Conservation (phyloP, 2,329 filamentous ascomycete species). For the Alternaria viburni region DNA sequence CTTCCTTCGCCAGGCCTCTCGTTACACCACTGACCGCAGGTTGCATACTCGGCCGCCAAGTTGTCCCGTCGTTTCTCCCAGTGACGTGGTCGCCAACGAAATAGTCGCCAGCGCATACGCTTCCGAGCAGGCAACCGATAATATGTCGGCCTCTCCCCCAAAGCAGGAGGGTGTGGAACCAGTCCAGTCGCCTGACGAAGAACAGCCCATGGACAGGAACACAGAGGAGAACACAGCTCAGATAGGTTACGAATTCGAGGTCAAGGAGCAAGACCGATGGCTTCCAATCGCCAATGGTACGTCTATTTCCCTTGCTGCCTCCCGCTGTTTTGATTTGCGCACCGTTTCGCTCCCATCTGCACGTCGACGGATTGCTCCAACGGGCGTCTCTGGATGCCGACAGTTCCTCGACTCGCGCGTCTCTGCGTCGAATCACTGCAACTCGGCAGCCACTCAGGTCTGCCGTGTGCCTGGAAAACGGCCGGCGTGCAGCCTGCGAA, state of each 20-base stretch:
- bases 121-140: conserved; percentile 49
- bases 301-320: conserved; percentile 57
- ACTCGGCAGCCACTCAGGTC: conserved; percentile 27
- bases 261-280: conserved; percentile 99
- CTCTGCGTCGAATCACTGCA: conserved; percentile 55
- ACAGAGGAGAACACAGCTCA: conserved; percentile 76
- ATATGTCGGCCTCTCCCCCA: conserved; percentile 90
- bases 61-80: conserved; percentile 33
- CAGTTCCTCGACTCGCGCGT: conserved; percentile 56
- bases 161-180: conserved; percentile 89
- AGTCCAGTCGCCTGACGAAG: conserved; percentile 91
- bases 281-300: conserved; percentile 99
- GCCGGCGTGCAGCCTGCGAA: conserved; percentile 49
- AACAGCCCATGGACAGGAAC: conserved; percentile 89
- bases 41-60: conserved; percentile 45
- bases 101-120: conserved; percentile 54
- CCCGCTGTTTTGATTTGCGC: conserved; percentile 49
- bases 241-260: conserved; percentile 91
- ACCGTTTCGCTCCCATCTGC: conserved; percentile 38
- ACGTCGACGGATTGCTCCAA: conserved; percentile 51
- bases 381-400: conserved; percentile 56
- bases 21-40: conserved; percentile 40
- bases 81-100: conserved; percentile 52
- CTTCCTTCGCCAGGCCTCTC: conserved; percentile 29
- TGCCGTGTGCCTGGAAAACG: conserved; percentile 41